Conservation (phyloP, 352 stramenopile genomes). For the Phytopythium cucurbitacearum region DNA sequence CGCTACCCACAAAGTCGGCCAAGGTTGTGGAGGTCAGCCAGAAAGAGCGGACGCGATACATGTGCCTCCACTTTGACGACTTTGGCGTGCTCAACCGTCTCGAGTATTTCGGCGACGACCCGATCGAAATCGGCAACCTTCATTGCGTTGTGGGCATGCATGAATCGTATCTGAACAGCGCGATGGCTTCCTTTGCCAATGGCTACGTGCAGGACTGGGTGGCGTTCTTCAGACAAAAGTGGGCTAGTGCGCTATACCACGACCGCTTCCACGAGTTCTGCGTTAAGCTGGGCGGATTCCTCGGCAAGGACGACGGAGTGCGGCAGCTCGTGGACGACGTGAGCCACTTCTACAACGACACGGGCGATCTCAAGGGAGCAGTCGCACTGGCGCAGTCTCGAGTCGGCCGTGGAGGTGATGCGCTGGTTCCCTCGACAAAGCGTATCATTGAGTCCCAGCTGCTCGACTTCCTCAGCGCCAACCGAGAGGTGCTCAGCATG, state of each 20-base stretch:
- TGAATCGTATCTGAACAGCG: conserved; percentile 85
- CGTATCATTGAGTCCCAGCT: conserved; percentile 74
- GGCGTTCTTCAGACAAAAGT: conserved; percentile 77
- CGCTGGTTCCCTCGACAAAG: conserved; percentile 61
- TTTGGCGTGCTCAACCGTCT: conserved; percentile 66
- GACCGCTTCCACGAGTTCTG: conserved; percentile 80
- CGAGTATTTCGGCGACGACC: conserved; percentile 57
- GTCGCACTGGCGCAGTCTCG: conserved; percentile 53
- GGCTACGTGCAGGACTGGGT: conserved; percentile 81
- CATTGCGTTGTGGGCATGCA: conserved; percentile 77
- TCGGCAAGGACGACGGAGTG: conserved; percentile 71
- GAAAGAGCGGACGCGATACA: conserved; percentile 36
- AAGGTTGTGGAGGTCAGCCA: not conserved
- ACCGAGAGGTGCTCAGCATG: conserved; percentile 78
- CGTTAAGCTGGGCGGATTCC: conserved; percentile 39
- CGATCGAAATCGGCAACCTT: conserved; percentile 62
- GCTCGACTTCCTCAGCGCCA: conserved; percentile 68
- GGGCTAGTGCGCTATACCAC: conserved; percentile 67
- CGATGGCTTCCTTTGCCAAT: conserved; percentile 63
- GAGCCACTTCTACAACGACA: conserved; percentile 50
- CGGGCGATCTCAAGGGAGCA: conserved; percentile 60
- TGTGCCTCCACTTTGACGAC: conserved; percentile 72
- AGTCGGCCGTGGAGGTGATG: conserved; percentile 57
- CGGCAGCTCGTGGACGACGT: conserved; percentile 60
- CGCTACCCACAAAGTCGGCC: conserved; percentile 41